Conservation (phyloP, 225 moss, liverwort and hornwort genomes). For the Pseudoscleropodium purum region DNA sequence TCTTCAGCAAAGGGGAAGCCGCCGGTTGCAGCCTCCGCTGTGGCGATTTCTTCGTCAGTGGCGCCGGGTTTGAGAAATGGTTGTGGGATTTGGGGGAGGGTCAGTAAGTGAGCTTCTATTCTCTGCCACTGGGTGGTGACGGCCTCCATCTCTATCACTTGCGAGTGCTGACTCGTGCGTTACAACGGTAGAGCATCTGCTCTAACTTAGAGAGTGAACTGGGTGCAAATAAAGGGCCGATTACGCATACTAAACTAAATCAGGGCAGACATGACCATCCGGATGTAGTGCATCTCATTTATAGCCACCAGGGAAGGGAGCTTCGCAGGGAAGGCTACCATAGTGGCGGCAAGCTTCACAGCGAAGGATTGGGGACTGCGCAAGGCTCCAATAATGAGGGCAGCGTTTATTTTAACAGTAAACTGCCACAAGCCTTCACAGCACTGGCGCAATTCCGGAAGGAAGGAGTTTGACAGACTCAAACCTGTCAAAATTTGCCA, state of each 20-base stretch:
- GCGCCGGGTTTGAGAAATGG: background rate
- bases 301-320: background rate
- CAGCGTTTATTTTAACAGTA: background rate
- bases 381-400: background rate
- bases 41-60: background rate
- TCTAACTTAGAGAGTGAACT: background rate
- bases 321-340: background rate
- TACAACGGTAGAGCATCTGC: background rate
- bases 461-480: background rate
- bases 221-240: background rate
- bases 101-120: background rate
- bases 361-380: no score
- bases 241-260: background rate
- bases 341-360: background rate
- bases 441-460: background rate
- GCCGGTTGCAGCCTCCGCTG: background rate
- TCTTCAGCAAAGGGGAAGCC: background rate
- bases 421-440: background rate
- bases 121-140: background rate
- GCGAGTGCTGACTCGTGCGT: background rate
- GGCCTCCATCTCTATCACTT: background rate
- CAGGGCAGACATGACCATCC: background rate
- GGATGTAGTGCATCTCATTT: background rate
- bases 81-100: background rate
- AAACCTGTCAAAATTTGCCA: background rate